These are phyloP conservation scores for Ligustrum vulgare DNA, from an alignment of 257 asterid species.

Conservation along the genomic window DNA sequence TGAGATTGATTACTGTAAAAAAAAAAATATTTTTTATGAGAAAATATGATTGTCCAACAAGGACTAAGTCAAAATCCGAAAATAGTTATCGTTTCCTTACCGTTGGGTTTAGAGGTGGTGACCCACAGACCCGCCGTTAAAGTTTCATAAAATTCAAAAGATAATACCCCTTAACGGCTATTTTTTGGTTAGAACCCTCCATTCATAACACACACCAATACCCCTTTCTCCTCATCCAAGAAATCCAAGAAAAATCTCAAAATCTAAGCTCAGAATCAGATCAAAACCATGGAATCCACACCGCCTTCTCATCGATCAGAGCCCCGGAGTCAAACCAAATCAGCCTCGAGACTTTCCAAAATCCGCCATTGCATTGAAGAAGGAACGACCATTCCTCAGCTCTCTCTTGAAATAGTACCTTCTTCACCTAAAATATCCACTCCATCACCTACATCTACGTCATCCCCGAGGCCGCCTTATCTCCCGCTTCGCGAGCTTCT, in stretches of 20 bases:
- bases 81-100: constrained; percentile 25
- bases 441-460: constrained; percentile 51
- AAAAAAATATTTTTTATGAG: too few relatives aligned
- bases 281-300: constrained; percentile 55
- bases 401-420: constrained; percentile 74
- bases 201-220: background rate
- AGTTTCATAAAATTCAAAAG: constrained; percentile 23
- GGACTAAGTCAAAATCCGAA: constrained; percentile 13
- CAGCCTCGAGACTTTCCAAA: constrained; percentile 64
- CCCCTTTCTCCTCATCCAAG: background rate
- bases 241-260: background rate
- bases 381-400: constrained; percentile 47
- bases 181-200: constrained; percentile 24
- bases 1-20: too few relatives aligned
- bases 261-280: constrained; percentile 2
- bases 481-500: constrained; percentile 63
- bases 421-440: constrained; percentile 58
- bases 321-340: constrained; percentile 52
- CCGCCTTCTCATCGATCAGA: constrained; percentile 57
- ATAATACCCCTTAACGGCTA: constrained; percentile 56
- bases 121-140: constrained; percentile 34
- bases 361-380: constrained; percentile 57
- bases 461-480: constrained; percentile 54
- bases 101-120: constrained; percentile 39
- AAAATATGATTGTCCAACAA: too few relatives aligned